Evolutionary conservation across 2,329 filamentous ascomycete species (phyloP), one percentile per base, ranked within the genome.

Genomic region (Geosmithia flava): DNA sequence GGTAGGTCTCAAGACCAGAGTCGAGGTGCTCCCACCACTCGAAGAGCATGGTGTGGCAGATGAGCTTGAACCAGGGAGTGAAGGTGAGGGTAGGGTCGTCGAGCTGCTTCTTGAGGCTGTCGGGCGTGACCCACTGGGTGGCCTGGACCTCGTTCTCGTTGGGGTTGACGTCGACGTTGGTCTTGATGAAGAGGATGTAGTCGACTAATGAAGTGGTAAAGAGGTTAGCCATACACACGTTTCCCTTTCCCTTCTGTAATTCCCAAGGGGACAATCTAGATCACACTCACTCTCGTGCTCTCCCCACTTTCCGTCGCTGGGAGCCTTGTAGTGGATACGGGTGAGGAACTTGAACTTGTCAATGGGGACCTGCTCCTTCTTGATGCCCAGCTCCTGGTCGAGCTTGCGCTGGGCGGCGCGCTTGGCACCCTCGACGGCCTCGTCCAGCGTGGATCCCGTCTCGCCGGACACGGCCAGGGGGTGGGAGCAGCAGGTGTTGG

Each of bases 61-160:
- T 97, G 56, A 98, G 82, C 75, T 95, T 95, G 75, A 98, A 98
- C 93, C 93, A 98, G 1, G 93, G 93, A 1, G 93, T 98, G 67
- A 97, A 97, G 59, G 83, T 85, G 57, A 95, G 74, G 47, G 69
- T 74, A 3, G 85, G 80, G 60, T 96, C 84, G 59, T 82, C 71
- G 66, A 98, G 96, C 75, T 91, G 87, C 56, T 76, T 63, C 74
- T 88, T 93, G 55, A 98, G 74, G 58, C 89, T 82, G 20, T 89
- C 83, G 41, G 86, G 76, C 20, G 82, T 82, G 51, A 96, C 90
- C 59, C 94, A 98, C 64, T 81, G 76, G 20, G 84, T 87, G 54
- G 85, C 91, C 59, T 81, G 80, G 45, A 89, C 90, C 70, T 98
- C 93, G 67, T 98, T 98, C 54, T 76, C 74, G 70, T 90, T 98